Conservation (phyloP, 306 rosid genomes). For the Cicer bijugum region DNA sequence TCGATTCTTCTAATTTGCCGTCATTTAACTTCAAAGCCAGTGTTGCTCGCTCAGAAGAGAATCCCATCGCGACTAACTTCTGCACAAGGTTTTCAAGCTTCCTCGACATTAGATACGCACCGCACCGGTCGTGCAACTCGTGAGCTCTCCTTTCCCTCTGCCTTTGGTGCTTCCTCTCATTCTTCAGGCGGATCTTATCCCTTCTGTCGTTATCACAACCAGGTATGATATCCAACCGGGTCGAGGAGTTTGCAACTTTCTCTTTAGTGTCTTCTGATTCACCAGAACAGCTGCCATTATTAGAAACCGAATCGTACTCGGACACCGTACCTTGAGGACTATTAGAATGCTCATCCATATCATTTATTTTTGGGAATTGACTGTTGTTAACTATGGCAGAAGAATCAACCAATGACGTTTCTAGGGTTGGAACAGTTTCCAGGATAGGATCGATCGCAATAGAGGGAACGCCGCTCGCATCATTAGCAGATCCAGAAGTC, state of each 20-base stretch:
- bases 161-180: conserved; percentile 89
- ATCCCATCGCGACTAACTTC: conserved; percentile 79
- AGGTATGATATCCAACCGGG: conserved; percentile 61
- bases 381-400: conserved; percentile 54
- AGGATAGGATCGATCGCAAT: conserved; percentile 64
- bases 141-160: conserved; percentile 88
- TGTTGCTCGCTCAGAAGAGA: conserved; percentile 66
- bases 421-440: conserved; percentile 76
- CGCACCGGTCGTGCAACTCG: conserved; percentile 80
- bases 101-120: conserved; percentile 75
- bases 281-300: conserved; percentile 85
- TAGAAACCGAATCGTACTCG: conserved; percentile 83
- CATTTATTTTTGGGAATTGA: conserved; percentile 64
- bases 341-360: conserved; percentile 70
- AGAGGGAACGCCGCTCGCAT: conserved; percentile 56
- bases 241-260: conserved; percentile 52
- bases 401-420: conserved; percentile 55
- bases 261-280: conserved; percentile 86
- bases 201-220: conserved; percentile 80
- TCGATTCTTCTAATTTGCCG: conserved; percentile 79
- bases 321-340: conserved; percentile 56
- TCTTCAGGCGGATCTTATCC: conserved; percentile 82
- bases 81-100: conserved; percentile 81
- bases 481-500: conserved; percentile 57
- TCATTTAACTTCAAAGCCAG: conserved; percentile 70